Evolutionary conservation across 2,329 filamentous ascomycete species (phyloP), one percentile per base, ranked within the genome.

Genomic region (Fusarium longipes): DNA sequence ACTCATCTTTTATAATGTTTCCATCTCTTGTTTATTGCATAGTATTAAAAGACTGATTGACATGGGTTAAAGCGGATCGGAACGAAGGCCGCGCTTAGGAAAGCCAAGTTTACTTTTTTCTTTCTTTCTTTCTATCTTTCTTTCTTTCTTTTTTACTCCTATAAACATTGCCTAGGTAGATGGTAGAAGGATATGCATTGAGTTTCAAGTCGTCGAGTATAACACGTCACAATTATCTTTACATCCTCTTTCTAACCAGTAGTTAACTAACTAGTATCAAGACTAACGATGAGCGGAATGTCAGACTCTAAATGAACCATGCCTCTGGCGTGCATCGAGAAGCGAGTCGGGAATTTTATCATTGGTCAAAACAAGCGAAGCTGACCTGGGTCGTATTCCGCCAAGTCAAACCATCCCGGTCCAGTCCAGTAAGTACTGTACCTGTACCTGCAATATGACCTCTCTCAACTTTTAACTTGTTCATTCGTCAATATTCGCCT

Each of bases 321-420:
- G 51, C 60, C 65, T 64, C 54, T 68, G 56, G 71, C 61, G 54
- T 73, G 70, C 71, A 72, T 72, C 62, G 56, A 68, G 63, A 74
- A 74, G 73, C 73, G 74, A 75, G 72, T 63, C 70, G 71, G 68
- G 60, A 63, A 72, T 66, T 72, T 72, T 70, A 56, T 75, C 61
- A 75, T 75, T 75, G 74, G 72, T 8, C 40, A 44, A 42, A 43
- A 38, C 59, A 76, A 74, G 73, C 74, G 74, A 76, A 71, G 54
- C 51, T 55, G 65, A 65, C 63, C 48, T 62, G 56, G 60, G 51
- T 57, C 45, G 47, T 61, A 70, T 72, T 73, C 70, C 70, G 68
- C 70, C 52, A 68, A 65, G 50, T 40, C 50, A 62, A 50, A 24
- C 43, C 39, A 33, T 43, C 57, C 63, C 57, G 29, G 57, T 57